These are phyloP conservation scores for Tephrocybe sp. DNA, from an alignment of 768 basidiomycete species.

Conservation along the genomic window DNA sequence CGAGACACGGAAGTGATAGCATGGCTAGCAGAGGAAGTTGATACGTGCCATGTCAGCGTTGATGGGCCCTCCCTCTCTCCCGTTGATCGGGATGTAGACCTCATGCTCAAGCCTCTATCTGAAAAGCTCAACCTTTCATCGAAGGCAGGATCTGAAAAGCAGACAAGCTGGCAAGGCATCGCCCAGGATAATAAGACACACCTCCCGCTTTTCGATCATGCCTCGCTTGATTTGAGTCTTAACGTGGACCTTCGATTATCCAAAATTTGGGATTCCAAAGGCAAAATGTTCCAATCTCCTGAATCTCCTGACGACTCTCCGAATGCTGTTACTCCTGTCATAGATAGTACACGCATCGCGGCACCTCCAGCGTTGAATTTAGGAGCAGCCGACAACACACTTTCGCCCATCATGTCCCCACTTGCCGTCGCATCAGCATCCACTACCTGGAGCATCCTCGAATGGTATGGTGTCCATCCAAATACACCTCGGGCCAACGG, in stretches of 20 bases:
- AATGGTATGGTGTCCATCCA: slow-evolving; percentile 18
- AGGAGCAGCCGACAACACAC: not conserved
- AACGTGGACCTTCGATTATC: slow-evolving; percentile 17
- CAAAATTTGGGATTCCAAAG: slow-evolving; percentile 14
- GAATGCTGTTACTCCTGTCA: not conserved
- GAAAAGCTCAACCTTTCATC: slow-evolving; percentile 9
- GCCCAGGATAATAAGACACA: slow-evolving; percentile 5
- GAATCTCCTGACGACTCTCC: slow-evolving; percentile 10
- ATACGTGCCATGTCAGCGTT: slow-evolving; percentile 16
- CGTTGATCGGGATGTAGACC: slow-evolving; percentile 13
- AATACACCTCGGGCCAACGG: slow-evolving; percentile 10
- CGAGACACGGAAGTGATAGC: slow-evolving; percentile 23
- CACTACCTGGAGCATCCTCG: slow-evolving; percentile 22
- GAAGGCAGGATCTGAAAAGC: not conserved
- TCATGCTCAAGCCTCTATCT: slow-evolving; percentile 13
- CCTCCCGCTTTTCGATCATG: slow-evolving; percentile 11
- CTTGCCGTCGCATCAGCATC: slow-evolving; percentile 16
- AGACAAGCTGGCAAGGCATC: slow-evolving; percentile 10
- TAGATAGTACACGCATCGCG: not conserved
- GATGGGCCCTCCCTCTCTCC: slow-evolving; percentile 9
- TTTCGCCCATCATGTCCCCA: slow-evolving; percentile 14
- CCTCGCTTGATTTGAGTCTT: slow-evolving; percentile 13
- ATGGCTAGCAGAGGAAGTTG: slow-evolving; percentile 35
- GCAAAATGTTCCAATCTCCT: slow-evolving; percentile 11
- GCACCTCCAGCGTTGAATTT: slow-evolving; percentile 12